Conservation (phyloP, 192 early-diverging fungal species). For the Backusella morwellensis region DNA sequence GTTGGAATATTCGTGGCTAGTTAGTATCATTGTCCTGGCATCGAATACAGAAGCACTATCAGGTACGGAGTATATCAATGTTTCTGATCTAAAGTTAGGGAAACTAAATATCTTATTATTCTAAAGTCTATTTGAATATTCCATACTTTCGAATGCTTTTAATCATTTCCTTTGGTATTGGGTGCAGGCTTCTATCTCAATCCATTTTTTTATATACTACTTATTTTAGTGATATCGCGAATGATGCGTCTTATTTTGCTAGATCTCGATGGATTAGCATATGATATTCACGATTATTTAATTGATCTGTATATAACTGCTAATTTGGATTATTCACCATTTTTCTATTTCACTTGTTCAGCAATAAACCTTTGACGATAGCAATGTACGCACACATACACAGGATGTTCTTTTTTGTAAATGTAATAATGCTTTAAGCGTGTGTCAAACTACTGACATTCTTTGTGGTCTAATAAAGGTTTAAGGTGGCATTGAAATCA, state of each 20-base stretch:
- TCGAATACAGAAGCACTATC: slow-evolving; percentile 73
- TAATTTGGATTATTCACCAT: too few species aligned
- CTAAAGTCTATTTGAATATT: slow-evolving; percentile 47
- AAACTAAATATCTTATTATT: not conserved
- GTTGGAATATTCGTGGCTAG: slow-evolving; percentile 77
- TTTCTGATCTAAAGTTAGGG: not conserved
- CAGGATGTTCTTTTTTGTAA: too few species aligned
- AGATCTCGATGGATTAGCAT: slow-evolving; percentile 26
- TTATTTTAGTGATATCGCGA: slow-evolving; percentile 16
- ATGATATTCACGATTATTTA: not conserved
- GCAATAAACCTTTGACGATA: too few species aligned
- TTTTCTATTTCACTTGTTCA: too few species aligned
- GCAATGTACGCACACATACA: too few species aligned
- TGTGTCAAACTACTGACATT: too few species aligned
- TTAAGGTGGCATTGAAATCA: too few species aligned
- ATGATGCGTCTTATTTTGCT: slow-evolving; percentile 6
- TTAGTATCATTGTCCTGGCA: slow-evolving; percentile 72
- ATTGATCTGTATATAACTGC: too few species aligned
- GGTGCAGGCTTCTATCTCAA: slow-evolving; percentile 44
- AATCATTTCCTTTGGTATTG: slow-evolving; percentile 47
- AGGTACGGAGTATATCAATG: not conserved
- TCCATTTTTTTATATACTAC: slow-evolving; percentile 43
- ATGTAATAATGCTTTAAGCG: too few species aligned
- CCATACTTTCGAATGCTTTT: slow-evolving; percentile 44
- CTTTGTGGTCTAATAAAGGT: too few species aligned